Percentiles rank a stretch among this genome's conserved stretches.
Conservation (phyloP, 176 grass and related monocot genomes). For the Musa beccarii region DNA sequence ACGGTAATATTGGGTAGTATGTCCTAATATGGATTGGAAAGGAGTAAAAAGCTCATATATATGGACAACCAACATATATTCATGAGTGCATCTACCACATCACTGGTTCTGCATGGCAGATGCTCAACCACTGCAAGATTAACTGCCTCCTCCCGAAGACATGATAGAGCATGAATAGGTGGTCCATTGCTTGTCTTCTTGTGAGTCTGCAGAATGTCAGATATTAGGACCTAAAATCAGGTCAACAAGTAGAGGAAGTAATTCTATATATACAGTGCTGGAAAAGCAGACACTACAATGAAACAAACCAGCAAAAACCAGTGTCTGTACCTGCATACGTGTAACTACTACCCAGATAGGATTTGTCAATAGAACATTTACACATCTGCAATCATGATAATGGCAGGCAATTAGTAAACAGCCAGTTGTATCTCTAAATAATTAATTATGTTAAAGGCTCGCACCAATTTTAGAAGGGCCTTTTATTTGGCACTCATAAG, state of each 20-base stretch:
- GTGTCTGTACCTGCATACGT: constrained; percentile 58
- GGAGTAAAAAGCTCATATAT: no score
- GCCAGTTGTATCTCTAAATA: background rate
- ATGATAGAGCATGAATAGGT: constrained; percentile 30
- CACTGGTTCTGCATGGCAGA: constrained; percentile 48
- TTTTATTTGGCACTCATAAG: background rate
- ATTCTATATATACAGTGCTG: background rate
- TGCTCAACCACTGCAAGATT: constrained; percentile 39
- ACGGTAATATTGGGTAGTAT: no score
- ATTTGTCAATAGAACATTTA: constrained; percentile 93
- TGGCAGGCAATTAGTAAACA: background rate
- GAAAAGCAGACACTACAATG: constrained; percentile 1
- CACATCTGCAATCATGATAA: constrained; percentile 50
- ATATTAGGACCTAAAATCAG: background rate
- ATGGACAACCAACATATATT: background rate
- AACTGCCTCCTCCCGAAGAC: constrained; percentile 31
- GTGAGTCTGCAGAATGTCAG: constrained; percentile 50
- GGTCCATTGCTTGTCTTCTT: constrained; percentile 50
- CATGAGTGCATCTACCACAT: constrained; percentile 42
- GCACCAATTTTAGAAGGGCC: background rate
- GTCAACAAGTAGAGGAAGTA: background rate
- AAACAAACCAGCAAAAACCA: constrained; percentile 6
- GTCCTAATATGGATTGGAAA: no score
- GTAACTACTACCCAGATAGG: constrained; percentile 90
- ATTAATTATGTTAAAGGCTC: background rate